Evolutionary conservation across 2,329 filamentous ascomycete species (phyloP).

Genomic region (Escovopsis sp.): DNA sequence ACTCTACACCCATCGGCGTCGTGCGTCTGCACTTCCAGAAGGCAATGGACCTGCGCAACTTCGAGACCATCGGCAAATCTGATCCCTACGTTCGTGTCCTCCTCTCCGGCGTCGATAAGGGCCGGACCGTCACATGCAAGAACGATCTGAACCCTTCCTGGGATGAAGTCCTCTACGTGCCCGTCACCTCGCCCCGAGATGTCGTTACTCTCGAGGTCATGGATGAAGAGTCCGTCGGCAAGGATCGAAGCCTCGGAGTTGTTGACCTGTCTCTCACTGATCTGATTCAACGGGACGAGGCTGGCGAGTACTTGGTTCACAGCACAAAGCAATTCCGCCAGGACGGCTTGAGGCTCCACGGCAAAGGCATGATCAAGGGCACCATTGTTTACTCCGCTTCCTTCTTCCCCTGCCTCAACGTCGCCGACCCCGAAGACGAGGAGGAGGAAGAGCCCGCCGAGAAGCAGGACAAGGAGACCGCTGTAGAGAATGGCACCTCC

Average conservation of each 20-base stretch:
- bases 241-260: constrained; percentile 74
- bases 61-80: constrained; percentile 92
- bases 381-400: constrained; percentile 65
- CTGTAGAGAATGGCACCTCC: constrained; percentile 3
- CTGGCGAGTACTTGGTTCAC: constrained; percentile 66
- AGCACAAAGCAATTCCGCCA: constrained; percentile 57
- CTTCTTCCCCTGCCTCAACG: constrained; percentile 81
- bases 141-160: constrained; percentile 93
- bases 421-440: constrained; percentile 81
- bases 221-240: constrained; percentile 87
- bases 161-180: constrained; percentile 91
- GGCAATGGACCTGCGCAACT: constrained; percentile 71
- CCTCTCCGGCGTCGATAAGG: constrained; percentile 81
- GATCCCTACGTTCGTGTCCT: constrained; percentile 86
- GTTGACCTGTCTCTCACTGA: constrained; percentile 65
- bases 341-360: constrained; percentile 58
- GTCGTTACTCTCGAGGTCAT: constrained; percentile 84
- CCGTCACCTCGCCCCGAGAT: constrained; percentile 72
- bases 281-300: constrained; percentile 63
- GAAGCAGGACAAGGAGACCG: constrained; percentile 11
- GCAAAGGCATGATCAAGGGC: constrained; percentile 63
- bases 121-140: constrained; percentile 83
- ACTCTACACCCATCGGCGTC: constrained; percentile 85
- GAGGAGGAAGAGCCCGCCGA: constrained; percentile 34
- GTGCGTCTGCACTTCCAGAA: constrained; percentile 86